Evolutionary conservation across 176 grass and related monocot species (phyloP), one percentile per base, ranked within the genome.

Genomic region (Raddia distichophylla): DNA sequence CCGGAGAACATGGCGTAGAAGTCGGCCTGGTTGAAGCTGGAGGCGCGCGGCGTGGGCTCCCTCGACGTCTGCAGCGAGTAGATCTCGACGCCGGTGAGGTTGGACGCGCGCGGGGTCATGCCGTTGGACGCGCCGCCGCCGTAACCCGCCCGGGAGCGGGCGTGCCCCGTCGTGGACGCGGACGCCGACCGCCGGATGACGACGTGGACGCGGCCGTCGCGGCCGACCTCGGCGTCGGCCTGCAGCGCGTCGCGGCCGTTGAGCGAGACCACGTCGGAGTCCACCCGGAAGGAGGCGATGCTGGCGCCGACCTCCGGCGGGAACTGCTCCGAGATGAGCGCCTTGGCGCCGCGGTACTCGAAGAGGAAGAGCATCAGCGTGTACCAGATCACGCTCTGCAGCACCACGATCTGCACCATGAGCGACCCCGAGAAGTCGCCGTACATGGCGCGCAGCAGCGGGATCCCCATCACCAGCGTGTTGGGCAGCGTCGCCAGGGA

Each of bases 401-500:
- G 85, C 60, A 99, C 96, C 0, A 99, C 96, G 82, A 99, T 91
- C 84, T 99, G 96, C 33, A 99, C 96, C 96, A 99, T 99, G 47
- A 99, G 92, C 0, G 65, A 72, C 2, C 96, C 96, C 1, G 96
- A 99, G 82, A 93, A 95, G 67, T 95, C 89, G 33, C 96, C 96
- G 76, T 99, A 99, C 96, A 99, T 99, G 54, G 96, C 96, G 5
- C 86, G 78, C 1, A 99, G 96, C 64, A 99, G 84, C 42, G 96
- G 96, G 82, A 99, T 99, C 34, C 96, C 96, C 96, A 99, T 99
- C 14, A 99, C 96, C 6, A 99, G 96, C 43, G 96, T 99, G 91
- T 99, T 99, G 52, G 96, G 93, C 17, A 99, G 93, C 34, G 96
- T 99, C 13, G 96, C 81, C 11, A 99, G 90, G 22, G 96, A 99